Percentiles rank a stretch among this genome's conserved stretches.
phyloP scores from a whole-genome alignment of 2,329 filamentous ascomycete species.

The Hypoxylon sp. region DNA sequence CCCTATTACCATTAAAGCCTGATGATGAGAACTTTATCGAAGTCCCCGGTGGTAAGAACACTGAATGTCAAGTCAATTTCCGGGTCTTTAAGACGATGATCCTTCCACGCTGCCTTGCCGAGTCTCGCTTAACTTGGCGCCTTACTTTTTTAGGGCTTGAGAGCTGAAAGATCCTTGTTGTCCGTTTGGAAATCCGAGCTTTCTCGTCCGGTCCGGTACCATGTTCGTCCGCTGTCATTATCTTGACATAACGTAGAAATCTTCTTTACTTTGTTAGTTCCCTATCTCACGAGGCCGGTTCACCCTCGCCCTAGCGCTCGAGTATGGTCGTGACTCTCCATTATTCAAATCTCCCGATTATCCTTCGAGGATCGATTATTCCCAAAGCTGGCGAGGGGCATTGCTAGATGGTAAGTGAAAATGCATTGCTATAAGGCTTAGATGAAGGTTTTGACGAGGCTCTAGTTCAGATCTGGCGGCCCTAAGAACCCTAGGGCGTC shows the following conservation, averaged over 20 bases:
- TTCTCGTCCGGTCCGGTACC: background rate
- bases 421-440: background rate
- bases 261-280: background rate
- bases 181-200: background rate
- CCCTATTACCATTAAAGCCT: too few relatives aligned
- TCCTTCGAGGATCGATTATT: background rate
- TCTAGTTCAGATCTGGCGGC: background rate
- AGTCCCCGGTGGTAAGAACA: background rate
- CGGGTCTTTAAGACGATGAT: background rate
- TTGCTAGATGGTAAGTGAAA: background rate
- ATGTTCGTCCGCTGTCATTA: background rate
- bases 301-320: background rate
- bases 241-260: background rate
- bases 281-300: background rate
- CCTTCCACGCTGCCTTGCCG: background rate
- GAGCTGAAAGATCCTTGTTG: conserved; percentile 8
- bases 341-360: background rate
- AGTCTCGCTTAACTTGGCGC: background rate
- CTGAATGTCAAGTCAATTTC: background rate
- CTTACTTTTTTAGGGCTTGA: background rate
- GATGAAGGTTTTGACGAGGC: background rate
- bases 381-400: background rate
- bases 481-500: background rate
- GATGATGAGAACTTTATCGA: background rate
- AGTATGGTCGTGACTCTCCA: background rate